phyloP scores from a whole-genome alignment of 2,329 filamentous ascomycete genomes.

The Amphichorda felina region DNA sequence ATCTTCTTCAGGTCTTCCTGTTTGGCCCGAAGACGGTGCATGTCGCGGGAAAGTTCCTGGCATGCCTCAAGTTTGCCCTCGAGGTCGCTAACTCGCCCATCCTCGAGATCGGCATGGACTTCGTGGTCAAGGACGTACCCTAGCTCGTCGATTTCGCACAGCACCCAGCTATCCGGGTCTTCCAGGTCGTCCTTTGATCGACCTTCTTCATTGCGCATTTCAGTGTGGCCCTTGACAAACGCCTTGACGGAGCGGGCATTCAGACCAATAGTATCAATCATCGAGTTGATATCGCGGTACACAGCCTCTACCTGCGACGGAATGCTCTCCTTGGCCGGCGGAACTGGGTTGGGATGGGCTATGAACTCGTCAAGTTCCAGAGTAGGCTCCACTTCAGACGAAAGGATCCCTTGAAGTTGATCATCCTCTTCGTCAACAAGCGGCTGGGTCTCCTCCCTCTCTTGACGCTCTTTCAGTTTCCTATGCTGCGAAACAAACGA shows the following conservation, averaged over 20 bases:
- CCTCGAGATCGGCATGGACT: constrained; percentile 52
- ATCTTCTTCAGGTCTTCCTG: constrained; percentile 68
- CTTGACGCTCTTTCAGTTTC: constrained; percentile 39
- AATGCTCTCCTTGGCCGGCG: constrained; percentile 42
- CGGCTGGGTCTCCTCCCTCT: constrained; percentile 43
- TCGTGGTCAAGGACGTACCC: constrained; percentile 50
- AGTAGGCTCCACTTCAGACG: constrained; percentile 48
- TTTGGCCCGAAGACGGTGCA: constrained; percentile 60
- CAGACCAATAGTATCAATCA: constrained; percentile 86
- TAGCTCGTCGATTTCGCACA: constrained; percentile 66
- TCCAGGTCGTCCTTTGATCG: constrained; percentile 59
- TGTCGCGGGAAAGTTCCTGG: constrained; percentile 56
- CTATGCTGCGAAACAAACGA: constrained; percentile 37
- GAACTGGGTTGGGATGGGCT: constrained; percentile 42
- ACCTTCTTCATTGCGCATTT: constrained; percentile 36
- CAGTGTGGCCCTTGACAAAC: constrained; percentile 56
- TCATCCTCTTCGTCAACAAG: constrained; percentile 61
- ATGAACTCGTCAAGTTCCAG: constrained; percentile 56
- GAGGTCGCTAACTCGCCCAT: constrained; percentile 56
- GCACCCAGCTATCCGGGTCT: constrained; percentile 54
- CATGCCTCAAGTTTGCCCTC: constrained; percentile 57
- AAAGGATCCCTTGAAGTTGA: constrained; percentile 50
- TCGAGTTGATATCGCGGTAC: constrained; percentile 78
- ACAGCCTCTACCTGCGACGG: constrained; percentile 53
- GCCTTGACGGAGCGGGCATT: constrained; percentile 59